Evolutionary conservation across 805 yeast genomes (phyloP).

Genomic region (Torulaspora quercuum): DNA sequence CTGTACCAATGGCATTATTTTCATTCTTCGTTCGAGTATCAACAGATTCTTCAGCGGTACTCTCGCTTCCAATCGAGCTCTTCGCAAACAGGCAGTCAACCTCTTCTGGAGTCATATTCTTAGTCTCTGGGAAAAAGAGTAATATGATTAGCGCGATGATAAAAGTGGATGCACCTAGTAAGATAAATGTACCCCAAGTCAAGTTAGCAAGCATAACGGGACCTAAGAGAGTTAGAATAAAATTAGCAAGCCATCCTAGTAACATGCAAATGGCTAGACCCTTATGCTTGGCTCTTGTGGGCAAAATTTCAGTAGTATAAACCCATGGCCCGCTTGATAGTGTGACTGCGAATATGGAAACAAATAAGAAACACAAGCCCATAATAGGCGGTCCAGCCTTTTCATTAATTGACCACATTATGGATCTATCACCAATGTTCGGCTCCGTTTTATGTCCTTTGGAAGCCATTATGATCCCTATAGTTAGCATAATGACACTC

Average conservation of each 20-base stretch:
- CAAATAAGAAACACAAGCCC: constrained; percentile 44
- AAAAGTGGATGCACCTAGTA: constrained; percentile 39
- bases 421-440: constrained; percentile 35
- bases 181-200: constrained; percentile 42
- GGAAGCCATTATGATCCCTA: constrained; percentile 39
- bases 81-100: constrained; percentile 17
- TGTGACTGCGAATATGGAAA: constrained; percentile 46
- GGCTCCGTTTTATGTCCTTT: constrained; percentile 38
- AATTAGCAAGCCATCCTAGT: constrained; percentile 44
- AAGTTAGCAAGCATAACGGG: constrained; percentile 40
- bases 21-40: neutral
- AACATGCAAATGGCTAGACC: constrained; percentile 47
- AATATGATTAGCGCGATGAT: constrained; percentile 34
- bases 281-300: constrained; percentile 43
- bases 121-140: constrained; percentile 46
- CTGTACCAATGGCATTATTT: neutral
- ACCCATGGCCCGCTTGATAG: constrained; percentile 48
- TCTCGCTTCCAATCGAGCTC: neutral
- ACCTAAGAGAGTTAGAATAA: constrained; percentile 38
- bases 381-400: constrained; percentile 43
- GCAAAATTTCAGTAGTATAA: constrained; percentile 50
- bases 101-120: constrained; percentile 28
- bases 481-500: constrained; percentile 36
- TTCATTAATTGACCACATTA: constrained; percentile 38
- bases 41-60: neutral